These are phyloP conservation scores for Malassezia nana DNA, from an alignment of 1,284 basidiomycete species.

Conservation along the genomic window DNA sequence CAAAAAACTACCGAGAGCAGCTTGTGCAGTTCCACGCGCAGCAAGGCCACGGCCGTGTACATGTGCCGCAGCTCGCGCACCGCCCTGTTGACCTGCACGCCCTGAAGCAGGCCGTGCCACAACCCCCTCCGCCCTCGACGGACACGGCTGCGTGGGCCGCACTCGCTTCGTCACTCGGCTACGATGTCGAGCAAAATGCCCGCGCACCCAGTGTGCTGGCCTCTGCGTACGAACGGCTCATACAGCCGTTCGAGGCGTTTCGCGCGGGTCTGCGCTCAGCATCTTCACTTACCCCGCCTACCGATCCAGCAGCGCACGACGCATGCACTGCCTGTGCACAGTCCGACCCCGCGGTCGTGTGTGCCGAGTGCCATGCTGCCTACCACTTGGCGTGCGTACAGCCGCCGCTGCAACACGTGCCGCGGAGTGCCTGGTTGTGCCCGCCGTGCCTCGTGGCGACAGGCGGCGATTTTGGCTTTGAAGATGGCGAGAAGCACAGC, in stretches of 20 bases:
- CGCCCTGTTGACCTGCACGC: conserved; percentile 85
- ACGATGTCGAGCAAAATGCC: conserved; percentile 44
- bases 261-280: conserved; percentile 46
- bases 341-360: conserved; percentile 81
- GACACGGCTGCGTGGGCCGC: conserved; percentile 74
- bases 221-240: conserved; percentile 66
- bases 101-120: conserved; percentile 79
- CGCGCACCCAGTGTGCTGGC: conserved; percentile 32
- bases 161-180: conserved; percentile 69
- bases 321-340: conserved; percentile 61
- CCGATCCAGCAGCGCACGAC: neutral
- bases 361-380: conserved; percentile 87
- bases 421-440: conserved; percentile 93
- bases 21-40: conserved; percentile 59
- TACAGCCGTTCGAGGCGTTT: conserved; percentile 88
- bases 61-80: conserved; percentile 83
- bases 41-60: conserved; percentile 59
- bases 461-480: conserved; percentile 96
- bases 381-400: conserved; percentile 95
- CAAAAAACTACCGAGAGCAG: conserved; percentile 93
- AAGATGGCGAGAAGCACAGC: conserved; percentile 92
- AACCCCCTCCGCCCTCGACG: conserved; percentile 55
- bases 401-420: conserved; percentile 72
- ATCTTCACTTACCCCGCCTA: neutral
- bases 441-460: conserved; percentile 82